Base-by-base conservation (phyloP, 345 rosid genomes). In the Streptanthus diversifolius region DNA sequence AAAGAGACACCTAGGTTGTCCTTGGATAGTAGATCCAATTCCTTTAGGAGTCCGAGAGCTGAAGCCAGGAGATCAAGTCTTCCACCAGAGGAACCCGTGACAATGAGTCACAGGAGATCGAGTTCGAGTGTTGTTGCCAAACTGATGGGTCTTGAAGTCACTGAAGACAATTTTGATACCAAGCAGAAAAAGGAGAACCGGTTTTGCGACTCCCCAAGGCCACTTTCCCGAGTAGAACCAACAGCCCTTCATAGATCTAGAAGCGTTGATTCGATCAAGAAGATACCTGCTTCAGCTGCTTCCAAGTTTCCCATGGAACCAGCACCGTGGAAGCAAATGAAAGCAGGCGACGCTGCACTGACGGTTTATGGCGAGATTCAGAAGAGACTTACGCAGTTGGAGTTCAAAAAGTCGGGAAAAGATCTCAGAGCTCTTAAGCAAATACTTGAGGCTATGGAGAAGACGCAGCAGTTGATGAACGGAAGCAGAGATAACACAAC, bases 341-440 rank as follows among this genome's bases (percentile, higher is more conserved):
- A 71, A 77, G 62, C 40, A 48, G 67, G 55, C 2, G 63, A 70
- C 14, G 5, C 67, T 55, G 81, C 90, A 36, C 71, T 75, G 63
- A 78, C 90, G 3, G 87, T 89, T 63, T 85, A 88, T 43, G 93
- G 92, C 25, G 93, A 90, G 73, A 87, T 90, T 14, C 92, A 95
- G 90, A 90, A 88, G 74, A 84, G 88, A 77, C 76, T 87, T 80
- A 80, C 85, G 30, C 88, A 90, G 74, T 78, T 86, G 12, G 90
- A 88, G 83, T 95, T 91, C 79, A 82, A 79, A 64, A 77, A 78
- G 73, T 82, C 99, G 0, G 96, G 93, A 22, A 91, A 88, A 82
- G 99, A 88, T 81, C 93, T 86, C 56, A 83, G 96, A 85, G 89
- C 93, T 80, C 98, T 90, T 25, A 88, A 90, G 76, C 97, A 88